Percentiles rank a stretch among this genome's conserved stretches.
Evolutionary conservation across 176 grass and related monocot species (phyloP).

Genomic region (Avena insularis): DNA sequence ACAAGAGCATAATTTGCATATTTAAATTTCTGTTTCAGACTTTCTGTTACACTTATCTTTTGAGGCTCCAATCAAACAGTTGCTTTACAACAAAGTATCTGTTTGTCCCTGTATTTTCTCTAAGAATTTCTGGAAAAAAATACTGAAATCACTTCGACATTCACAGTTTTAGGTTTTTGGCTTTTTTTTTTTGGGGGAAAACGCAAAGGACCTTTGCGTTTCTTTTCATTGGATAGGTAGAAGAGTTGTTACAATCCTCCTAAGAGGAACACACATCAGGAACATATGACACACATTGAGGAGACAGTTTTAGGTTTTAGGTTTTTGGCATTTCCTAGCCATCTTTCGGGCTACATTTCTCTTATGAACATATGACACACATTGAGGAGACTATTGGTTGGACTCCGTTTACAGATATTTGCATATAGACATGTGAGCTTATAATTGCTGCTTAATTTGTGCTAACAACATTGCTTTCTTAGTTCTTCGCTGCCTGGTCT

Average conservation of each 20-base stretch:
- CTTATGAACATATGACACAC: neutral
- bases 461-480: constrained; percentile 2
- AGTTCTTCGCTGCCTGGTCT: neutral
- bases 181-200: neutral
- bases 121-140: neutral
- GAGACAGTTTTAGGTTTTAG: neutral
- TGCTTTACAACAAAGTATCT: neutral
- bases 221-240: too few species aligned
- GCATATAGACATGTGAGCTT: constrained; percentile 18
- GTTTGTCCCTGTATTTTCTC: neutral
- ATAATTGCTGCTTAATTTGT: neutral
- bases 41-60: neutral
- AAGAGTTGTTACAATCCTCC: too few species aligned
- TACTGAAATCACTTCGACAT: neutral
- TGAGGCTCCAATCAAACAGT: neutral
- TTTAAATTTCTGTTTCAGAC: too few species aligned
- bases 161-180: neutral
- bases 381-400: neutral
- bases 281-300: too few species aligned
- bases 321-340: neutral
- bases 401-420: constrained; percentile 9
- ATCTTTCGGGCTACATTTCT: constrained; percentile 21
- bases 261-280: too few species aligned
- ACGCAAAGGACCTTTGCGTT: too few species aligned
- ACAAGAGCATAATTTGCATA: neutral